phyloP scores from a whole-genome alignment of 805 yeast genomes.

The Starmera dryadoides region DNA sequence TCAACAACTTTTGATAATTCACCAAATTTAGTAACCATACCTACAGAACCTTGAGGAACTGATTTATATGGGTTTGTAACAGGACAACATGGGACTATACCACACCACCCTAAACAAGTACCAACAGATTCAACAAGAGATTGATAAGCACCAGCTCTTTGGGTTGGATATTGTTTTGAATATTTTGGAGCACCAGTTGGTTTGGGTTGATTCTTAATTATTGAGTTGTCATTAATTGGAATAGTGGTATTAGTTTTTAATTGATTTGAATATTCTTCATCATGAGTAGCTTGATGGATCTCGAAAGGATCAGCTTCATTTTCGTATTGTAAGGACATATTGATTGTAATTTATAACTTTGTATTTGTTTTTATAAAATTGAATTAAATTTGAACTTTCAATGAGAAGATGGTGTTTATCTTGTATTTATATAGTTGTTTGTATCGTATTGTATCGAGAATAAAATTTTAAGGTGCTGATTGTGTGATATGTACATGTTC shows the following conservation, averaged over 20 bases:
- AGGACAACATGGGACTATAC: conserved; percentile 39
- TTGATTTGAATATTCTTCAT: not conserved
- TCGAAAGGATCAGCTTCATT: not conserved
- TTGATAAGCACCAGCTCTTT: conserved; percentile 35
- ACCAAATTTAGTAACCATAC: conserved; percentile 60
- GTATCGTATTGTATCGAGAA: no score
- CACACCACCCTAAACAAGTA: conserved; percentile 33
- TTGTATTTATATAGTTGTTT: no score
- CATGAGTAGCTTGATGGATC: not conserved
- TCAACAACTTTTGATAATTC: conserved; percentile 57
- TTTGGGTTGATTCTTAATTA: not conserved
- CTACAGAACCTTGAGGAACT: conserved; percentile 63
- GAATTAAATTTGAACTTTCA: no score
- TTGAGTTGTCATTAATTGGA: not conserved
- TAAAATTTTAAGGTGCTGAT: no score
- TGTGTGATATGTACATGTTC: no score
- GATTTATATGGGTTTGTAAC: conserved; percentile 50
- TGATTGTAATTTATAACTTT: not conserved
- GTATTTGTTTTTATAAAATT: no score
- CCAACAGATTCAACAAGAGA: conserved; percentile 35
- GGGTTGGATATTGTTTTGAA: conserved; percentile 33
- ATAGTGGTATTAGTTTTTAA: no score
- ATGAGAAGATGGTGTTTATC: no score
- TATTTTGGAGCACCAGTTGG: conserved; percentile 14
- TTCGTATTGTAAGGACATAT: not conserved